Evolutionary conservation across 2,329 filamentous ascomycete genomes (phyloP), one percentile per base, ranked within the genome.

Genomic region (Polychaeton citri): DNA sequence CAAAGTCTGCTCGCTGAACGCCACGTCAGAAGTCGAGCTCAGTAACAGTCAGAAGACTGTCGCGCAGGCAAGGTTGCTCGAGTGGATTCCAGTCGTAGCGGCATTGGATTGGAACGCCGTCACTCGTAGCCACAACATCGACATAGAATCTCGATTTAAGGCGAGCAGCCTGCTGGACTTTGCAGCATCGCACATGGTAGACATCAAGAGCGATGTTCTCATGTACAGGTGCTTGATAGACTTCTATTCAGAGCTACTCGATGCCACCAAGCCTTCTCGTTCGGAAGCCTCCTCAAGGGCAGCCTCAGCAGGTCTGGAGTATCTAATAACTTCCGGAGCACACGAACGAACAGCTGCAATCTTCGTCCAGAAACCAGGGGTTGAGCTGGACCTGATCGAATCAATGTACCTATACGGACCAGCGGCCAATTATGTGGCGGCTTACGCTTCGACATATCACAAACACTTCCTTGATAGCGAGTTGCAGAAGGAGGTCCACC

Each of bases 211-310:
- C 20, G 73, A 78, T 47, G 62, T 76, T 3, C 55, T 78, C 33
- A 72, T 76, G 69, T 66, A 75, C 43, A 68, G 73, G 57, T 71
- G 67, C 4, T 54, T 75, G 30, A 58, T 77, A 40, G 65, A 72
- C 42, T 76, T 76, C 51, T 73, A 65, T 48, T 61, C 64, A 15
- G 63, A 69, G n/a, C 53, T 76, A 2, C 58, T 77, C 19, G 57
- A 58, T 20, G 61, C 63, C 2, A 41, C 34, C 33, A 41, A 35
- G 21, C 21, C 26, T n/a, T 32, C 31, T 19, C 42, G 38, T 31
- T 37, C 39, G n/a, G 33, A 35, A n/a, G 35, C 37, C 7, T 24
- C 33, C 3, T 26, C 16, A 3, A 28, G 32, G 3, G 26, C 30
- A 13, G 20, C 20, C 7, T 50, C 48, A 13, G 26, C 39, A 13